Evolutionary conservation across 306 rosid genomes (phyloP), one percentile per base, ranked within the genome.

Genomic region (Vigna nakashimae): DNA sequence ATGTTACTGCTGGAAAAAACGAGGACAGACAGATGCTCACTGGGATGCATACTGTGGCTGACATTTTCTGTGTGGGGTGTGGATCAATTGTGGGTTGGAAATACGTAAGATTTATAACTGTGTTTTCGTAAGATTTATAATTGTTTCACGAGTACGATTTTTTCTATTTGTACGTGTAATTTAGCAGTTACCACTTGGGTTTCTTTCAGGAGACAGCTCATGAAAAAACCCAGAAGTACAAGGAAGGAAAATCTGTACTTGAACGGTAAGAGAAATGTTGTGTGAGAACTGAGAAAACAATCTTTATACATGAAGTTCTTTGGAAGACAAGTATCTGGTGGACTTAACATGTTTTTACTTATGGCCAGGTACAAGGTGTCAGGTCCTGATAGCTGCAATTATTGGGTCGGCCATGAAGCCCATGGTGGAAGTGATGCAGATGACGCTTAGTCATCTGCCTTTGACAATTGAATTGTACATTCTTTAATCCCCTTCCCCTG

Each of bases 31-130:
- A 38, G 43, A 95, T 95, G 98, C 84, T 82, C 69, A 95, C 97
- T 5, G 98, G 98, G 62, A 52, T 89, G 93, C 98, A 95, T 85
- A 90, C 96, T 0, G 98, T 95, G 75, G 92, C 90, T 63, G 98
- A 95, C 91, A 91, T 95, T 60, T 95, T 95, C 90, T 95, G 98
- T 53, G 92, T 95, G 11, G 98, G 97, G 24, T 95, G 98, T 85
- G 98, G 98, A 82, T 95, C 98, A 36, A 85, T 91, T 72, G 90
- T 95, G 22, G 98, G 98, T 67, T 95, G 98, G 98, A 95, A 85
- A 89, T 95, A 95, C 83, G 98, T 95, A 92, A 89, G 98, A 86
- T 65, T 73, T 62, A 34, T 36, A 79, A 42, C 84, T 74, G 48
- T 65, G 50, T 80, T 65, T 76, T 20, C 22, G 22, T 20, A 20